phyloP scores from a whole-genome alignment of 345 rosid genomes.

The Odontarrhena argentea region DNA sequence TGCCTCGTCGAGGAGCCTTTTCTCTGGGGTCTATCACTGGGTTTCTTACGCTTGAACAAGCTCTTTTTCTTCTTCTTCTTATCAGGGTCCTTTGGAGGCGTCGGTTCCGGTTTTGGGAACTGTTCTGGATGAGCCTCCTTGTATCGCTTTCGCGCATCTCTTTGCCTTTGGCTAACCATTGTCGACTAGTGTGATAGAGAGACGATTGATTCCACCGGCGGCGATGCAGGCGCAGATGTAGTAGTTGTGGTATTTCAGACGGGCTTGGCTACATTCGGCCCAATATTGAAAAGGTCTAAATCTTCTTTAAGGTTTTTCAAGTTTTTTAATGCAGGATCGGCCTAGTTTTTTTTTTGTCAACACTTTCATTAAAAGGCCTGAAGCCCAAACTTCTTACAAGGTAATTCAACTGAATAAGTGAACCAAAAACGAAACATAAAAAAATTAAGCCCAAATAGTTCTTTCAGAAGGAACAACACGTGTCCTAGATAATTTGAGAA shows the following conservation, averaged over 20 bases:
- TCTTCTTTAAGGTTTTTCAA: background rate
- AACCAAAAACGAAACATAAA: too few species aligned
- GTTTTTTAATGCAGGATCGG: background rate
- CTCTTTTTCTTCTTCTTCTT: conserved; percentile 63
- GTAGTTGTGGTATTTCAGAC: background rate
- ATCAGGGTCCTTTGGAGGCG: conserved; percentile 63
- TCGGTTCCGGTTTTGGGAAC: conserved; percentile 70
- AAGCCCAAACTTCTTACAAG: too few species aligned
- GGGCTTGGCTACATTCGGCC: conserved; percentile 14
- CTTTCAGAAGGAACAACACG: too few species aligned
- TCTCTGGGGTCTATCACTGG: conserved; percentile 41
- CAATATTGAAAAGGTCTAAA: background rate
- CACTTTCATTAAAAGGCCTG: too few species aligned
- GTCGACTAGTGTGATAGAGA: background rate
- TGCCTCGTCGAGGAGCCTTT: conserved; percentile 54
- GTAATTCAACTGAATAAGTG: too few species aligned
- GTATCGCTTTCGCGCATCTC: conserved; percentile 69
- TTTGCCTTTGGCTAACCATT: conserved; percentile 83
- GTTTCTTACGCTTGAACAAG: conserved; percentile 63
- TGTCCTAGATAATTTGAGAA: too few species aligned
- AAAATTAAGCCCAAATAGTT: too few species aligned
- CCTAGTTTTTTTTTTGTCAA: too few species aligned
- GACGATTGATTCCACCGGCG: conserved; percentile 24
- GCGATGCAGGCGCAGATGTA: conserved; percentile 12
- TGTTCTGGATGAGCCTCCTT: conserved; percentile 64